These are phyloP conservation scores for Salix koriyanagi DNA, from an alignment of 345 rosid genomes.

Conservation along the genomic window DNA sequence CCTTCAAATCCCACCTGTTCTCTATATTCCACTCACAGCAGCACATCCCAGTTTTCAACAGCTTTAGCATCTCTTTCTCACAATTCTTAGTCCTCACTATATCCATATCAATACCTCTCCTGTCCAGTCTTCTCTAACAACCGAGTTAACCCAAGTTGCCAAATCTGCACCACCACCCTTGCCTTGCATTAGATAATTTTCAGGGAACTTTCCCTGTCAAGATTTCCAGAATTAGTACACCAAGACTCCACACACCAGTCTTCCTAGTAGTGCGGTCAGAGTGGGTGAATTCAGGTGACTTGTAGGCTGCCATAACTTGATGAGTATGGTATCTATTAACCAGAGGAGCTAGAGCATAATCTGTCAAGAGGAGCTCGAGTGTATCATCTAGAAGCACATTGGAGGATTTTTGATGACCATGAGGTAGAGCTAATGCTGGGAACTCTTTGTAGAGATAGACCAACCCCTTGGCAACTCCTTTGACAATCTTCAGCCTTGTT, in stretches of 20 bases:
- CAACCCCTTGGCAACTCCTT: too few relatives aligned
- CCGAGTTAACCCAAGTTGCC: conserved; percentile 74
- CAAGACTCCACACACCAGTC: conserved; percentile 86
- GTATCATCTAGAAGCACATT: too few relatives aligned
- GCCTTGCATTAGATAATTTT: conserved; percentile 60
- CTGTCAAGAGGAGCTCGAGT: too few relatives aligned
- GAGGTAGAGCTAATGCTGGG: too few relatives aligned
- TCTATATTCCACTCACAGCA: conserved; percentile 77
- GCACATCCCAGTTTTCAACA: conserved; percentile 78
- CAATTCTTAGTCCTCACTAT: conserved; percentile 56
- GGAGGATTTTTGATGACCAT: too few relatives aligned
- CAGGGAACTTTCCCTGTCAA: conserved; percentile 77
- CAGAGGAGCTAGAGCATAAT: too few relatives aligned
- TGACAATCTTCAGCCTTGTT: too few relatives aligned
- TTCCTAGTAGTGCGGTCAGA: conserved; percentile 30
- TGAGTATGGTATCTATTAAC: too few relatives aligned
- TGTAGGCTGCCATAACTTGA: too few relatives aligned
- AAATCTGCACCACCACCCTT: conserved; percentile 49
- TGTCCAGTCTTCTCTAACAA: conserved; percentile 74
- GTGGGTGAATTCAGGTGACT: too few relatives aligned
- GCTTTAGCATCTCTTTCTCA: conserved; percentile 70
- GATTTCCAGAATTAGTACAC: conserved; percentile 74
- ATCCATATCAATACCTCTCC: conserved; percentile 77
- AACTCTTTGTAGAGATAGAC: too few relatives aligned
- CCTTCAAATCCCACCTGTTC: conserved; percentile 61